phyloP scores from a whole-genome alignment of 2,329 filamentous ascomycete species.

The Hyphodiscus sp. region DNA sequence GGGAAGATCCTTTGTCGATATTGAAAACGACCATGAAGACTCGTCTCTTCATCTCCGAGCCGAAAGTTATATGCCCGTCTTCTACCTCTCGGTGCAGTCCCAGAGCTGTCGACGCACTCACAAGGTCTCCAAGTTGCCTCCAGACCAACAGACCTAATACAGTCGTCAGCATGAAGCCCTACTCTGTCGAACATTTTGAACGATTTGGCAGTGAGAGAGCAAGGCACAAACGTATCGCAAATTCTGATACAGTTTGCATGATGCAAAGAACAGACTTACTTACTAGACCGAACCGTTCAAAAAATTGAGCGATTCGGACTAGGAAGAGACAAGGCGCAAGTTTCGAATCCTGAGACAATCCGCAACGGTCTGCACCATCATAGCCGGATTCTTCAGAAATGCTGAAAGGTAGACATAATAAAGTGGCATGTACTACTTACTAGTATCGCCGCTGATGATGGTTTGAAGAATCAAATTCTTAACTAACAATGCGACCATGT shows the following conservation, averaged over 20 bases:
- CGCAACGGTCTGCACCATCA: too few species aligned
- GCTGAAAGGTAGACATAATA: background rate
- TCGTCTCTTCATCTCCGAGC: conserved; percentile 32
- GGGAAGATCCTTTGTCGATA: conserved; percentile 44
- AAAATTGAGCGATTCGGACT: too few species aligned
- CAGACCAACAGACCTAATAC: conserved; percentile 32
- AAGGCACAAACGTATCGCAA: too few species aligned
- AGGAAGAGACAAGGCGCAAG: too few species aligned
- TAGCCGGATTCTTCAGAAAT: background rate
- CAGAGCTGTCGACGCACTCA: conserved; percentile 28
- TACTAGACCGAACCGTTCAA: too few species aligned
- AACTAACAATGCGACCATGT: conserved; percentile 34
- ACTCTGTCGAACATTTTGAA: too few species aligned
- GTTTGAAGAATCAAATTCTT: conserved; percentile 34
- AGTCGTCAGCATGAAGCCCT: background rate
- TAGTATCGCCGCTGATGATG: conserved; percentile 35
- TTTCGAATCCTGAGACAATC: too few species aligned
- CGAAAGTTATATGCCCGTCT: conserved; percentile 21
- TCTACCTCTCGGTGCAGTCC: conserved; percentile 25
- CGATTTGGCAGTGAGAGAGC: too few species aligned
- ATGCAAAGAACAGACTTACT: too few species aligned
- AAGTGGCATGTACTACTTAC: conserved; percentile 25
- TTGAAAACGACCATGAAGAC: conserved; percentile 34
- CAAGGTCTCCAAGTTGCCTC: conserved; percentile 33
- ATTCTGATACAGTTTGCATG: too few species aligned